Evolutionary conservation across 2,329 filamentous ascomycete species (phyloP), one percentile per base, ranked within the genome.

Genomic region (Rhinocladiella similis): DNA sequence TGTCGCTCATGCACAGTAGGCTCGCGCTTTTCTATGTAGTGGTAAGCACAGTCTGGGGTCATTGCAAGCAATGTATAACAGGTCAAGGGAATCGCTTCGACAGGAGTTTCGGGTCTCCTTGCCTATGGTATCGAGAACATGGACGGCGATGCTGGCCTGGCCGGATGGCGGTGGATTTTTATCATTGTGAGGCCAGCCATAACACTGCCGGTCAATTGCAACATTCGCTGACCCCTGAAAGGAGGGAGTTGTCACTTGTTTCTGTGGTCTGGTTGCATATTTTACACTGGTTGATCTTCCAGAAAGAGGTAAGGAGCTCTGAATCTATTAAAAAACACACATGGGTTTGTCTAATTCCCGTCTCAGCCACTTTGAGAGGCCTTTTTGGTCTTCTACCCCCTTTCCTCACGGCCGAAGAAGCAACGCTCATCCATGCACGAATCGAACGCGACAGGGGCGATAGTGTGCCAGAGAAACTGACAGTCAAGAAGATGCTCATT

Each of bases 271-370:
- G 7, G 68, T 67, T 10, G 73, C 80, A 9, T 82, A 83, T 68
- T 82, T 77, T 68, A 85, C 87, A 69, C 82, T 88, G 16, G 77
- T 85, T 52, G 86, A 88, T 69, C 91, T 91, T 72, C 88, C 88
- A 1, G 87, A 90, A 70, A 81, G 89, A 53, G 83, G 82, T 36
- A 86, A 82, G 65, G 91, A 88, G 86, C 77, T 92, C 55, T 80
- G 73, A 5, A 76, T 83, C 12, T 84, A 4, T 33, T 7, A 12
- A 33, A 33, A 9, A 33, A 33, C 5, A 33, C 10, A 3, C 10
- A 33, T 3, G 29, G 29, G 10, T 33, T 33, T 13, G 22, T 27
- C 16, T 45, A 10, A 45, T 19, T 52, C 20, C 48, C 7, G 5
- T 20, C 18, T 6, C 7, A 53, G 52, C 52, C 14, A 41, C 33